These are phyloP conservation scores for Vanrija humicola DNA, from an alignment of 1,284 basidiomycete genomes.

Conservation along the genomic window DNA sequence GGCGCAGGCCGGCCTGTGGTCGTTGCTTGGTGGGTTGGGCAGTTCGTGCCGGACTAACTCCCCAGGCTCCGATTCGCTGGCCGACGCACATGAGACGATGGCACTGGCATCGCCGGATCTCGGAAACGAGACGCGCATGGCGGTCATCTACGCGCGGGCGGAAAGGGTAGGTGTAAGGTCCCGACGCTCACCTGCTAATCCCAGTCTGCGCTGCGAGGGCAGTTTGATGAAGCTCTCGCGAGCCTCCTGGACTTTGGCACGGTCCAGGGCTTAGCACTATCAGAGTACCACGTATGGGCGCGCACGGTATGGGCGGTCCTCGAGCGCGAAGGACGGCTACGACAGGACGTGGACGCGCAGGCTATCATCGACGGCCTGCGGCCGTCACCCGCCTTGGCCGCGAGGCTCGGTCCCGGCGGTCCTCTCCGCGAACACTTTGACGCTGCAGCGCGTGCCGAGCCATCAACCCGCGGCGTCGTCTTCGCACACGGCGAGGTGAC, in stretches of 20 bases:
- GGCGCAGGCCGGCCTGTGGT: constrained; percentile 37
- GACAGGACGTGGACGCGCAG: constrained; percentile 18
- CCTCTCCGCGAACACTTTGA: constrained; percentile 19
- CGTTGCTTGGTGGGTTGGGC: constrained; percentile 25
- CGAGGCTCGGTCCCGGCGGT: constrained; percentile 25
- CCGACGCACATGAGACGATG: constrained; percentile 27
- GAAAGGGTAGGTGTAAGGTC: constrained; percentile 16
- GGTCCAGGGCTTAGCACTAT: constrained; percentile 21
- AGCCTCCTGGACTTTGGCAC: constrained; percentile 24
- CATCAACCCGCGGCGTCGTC: constrained; percentile 15
- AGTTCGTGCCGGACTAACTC: neutral
- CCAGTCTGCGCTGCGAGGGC: constrained; percentile 6
- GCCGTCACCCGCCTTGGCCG: constrained; percentile 3
- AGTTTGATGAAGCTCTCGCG: constrained; percentile 31
- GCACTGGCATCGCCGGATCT: constrained; percentile 3
- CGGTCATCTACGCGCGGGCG: constrained; percentile 7
- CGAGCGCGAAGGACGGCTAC: constrained; percentile 21
- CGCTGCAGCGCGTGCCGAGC: neutral
- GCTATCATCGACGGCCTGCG: constrained; percentile 18
- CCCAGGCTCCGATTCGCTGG: constrained; percentile 30
- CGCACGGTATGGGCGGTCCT: constrained; percentile 34
- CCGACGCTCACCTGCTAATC: neutral
- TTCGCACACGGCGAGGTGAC: constrained; percentile 27
- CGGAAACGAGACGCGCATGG: constrained; percentile 7
- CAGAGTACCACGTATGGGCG: constrained; percentile 37